Evolutionary conservation across 2,329 filamentous ascomycete species (phyloP).

Genomic region (Hymenoscyphus infarciens): DNA sequence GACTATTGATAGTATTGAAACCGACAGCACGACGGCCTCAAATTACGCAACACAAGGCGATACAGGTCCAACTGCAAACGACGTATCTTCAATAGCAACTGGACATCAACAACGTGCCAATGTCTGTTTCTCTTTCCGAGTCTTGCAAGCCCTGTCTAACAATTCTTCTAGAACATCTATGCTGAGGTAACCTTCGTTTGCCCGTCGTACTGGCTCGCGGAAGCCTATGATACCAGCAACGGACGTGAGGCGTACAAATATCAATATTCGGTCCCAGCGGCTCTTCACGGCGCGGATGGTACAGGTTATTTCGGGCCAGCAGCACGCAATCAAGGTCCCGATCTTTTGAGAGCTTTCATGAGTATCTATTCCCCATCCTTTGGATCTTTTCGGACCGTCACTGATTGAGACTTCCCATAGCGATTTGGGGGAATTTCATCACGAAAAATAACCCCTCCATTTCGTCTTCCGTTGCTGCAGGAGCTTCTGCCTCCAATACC

Average conservation of each 20-base stretch:
- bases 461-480: constrained; percentile 12
- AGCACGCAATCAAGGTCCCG: background rate
- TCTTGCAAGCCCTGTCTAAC: background rate
- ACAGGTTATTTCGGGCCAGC: constrained; percentile 28
- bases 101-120: constrained; percentile 50
- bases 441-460: constrained; percentile 14
- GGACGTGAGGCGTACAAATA: constrained; percentile 38
- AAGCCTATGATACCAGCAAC: constrained; percentile 37
- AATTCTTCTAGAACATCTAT: constrained; percentile 40
- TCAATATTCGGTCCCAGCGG: constrained; percentile 41
- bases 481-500: background rate
- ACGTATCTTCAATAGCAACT: constrained; percentile 41
- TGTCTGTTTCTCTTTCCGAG: background rate
- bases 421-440: constrained; percentile 21
- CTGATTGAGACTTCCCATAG: background rate
- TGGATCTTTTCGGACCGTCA: background rate
- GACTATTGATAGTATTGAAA: background rate
- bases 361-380: background rate
- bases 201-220: constrained; percentile 49
- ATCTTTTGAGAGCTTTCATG: background rate
- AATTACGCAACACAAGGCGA: constrained; percentile 36
- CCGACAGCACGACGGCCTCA: constrained; percentile 14
- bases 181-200: constrained; percentile 52
- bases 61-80: constrained; percentile 39
- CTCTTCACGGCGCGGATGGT: constrained; percentile 36